Percentiles rank a stretch among this genome's conserved stretches.
Evolutionary conservation across 2,329 filamentous ascomycete genomes (phyloP).

Genomic region (Sporothrix schenckii): DNA sequence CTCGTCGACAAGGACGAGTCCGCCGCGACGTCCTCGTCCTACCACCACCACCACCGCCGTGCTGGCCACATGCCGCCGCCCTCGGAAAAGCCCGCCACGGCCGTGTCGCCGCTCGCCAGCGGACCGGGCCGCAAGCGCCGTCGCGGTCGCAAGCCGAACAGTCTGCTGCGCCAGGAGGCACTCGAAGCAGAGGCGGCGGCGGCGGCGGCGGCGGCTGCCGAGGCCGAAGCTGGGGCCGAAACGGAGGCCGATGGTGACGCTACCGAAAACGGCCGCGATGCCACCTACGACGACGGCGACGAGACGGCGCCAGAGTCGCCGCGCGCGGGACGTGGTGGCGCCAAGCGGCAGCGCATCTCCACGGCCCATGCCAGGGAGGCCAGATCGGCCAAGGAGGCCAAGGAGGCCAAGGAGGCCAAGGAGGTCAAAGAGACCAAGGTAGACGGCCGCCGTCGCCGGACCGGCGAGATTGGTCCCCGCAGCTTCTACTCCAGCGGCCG

Average conservation of each 20-base stretch:
- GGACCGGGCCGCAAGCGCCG: slow-evolving; percentile 26
- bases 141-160: slow-evolving; percentile 32
- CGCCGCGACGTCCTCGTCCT: neutral
- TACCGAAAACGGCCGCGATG: slow-evolving; percentile 8
- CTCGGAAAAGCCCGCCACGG: slow-evolving; percentile 16
- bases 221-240: neutral
- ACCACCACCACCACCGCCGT: slow-evolving; percentile 11
- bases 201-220: neutral
- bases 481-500: slow-evolving; percentile 43
- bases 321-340: neutral
- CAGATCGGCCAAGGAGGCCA: neutral
- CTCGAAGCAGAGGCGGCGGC: slow-evolving; percentile 22
- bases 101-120: neutral
- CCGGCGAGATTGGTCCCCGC: slow-evolving; percentile 46
- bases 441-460: slow-evolving; percentile 1
- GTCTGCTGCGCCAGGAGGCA: slow-evolving; percentile 25
- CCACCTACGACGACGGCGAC: slow-evolving; percentile 13
- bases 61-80: slow-evolving; percentile 16
- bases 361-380: slow-evolving; percentile 16
- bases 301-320: slow-evolving; percentile 34
- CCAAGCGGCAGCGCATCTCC: slow-evolving; percentile 37
- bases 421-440: neutral
- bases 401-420: neutral
- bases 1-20: slow-evolving; percentile 16
- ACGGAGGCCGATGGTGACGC: slow-evolving; percentile 17